Conservation (phyloP, 768 basidiomycete genomes). For the Podaxis carcinomalis region DNA sequence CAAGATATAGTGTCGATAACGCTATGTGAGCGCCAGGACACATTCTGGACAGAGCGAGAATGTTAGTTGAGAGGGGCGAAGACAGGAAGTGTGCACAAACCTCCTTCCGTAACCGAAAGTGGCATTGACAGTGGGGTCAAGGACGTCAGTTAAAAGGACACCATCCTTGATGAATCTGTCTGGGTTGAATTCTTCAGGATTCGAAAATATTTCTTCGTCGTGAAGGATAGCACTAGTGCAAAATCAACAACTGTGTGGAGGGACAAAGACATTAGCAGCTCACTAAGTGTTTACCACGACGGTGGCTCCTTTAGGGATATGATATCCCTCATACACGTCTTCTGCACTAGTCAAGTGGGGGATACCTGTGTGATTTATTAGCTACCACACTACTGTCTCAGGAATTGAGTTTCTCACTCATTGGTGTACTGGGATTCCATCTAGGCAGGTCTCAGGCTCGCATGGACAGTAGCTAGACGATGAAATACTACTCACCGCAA, state of each 20-base stretch:
- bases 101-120: slow-evolving; percentile 19
- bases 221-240: slow-evolving; percentile 25
- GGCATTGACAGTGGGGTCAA: slow-evolving; percentile 5
- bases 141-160: not conserved
- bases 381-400: too few relatives aligned
- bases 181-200: slow-evolving; percentile 28
- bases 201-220: slow-evolving; percentile 26
- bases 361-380: slow-evolving; percentile 17
- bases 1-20: not conserved
- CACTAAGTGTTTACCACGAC: slow-evolving; percentile 16
- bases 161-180: slow-evolving; percentile 21
- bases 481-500: slow-evolving; percentile 13
- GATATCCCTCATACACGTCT: slow-evolving; percentile 35
- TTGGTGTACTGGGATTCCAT: slow-evolving; percentile 5
- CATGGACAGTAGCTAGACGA: not conserved
- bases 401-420: not conserved
- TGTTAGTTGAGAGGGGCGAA: not conserved
- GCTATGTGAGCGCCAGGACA: slow-evolving; percentile 12
- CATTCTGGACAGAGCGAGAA: not conserved
- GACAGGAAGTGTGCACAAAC: not conserved
- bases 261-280: not conserved
- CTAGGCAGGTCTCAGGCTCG: not conserved
- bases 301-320: slow-evolving; percentile 23
- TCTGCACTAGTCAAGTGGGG: slow-evolving; percentile 29
- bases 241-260: too few relatives aligned